Base-by-base conservation (phyloP, 148 eudicot genomes). In the Hydrangea macrophylla region DNA sequence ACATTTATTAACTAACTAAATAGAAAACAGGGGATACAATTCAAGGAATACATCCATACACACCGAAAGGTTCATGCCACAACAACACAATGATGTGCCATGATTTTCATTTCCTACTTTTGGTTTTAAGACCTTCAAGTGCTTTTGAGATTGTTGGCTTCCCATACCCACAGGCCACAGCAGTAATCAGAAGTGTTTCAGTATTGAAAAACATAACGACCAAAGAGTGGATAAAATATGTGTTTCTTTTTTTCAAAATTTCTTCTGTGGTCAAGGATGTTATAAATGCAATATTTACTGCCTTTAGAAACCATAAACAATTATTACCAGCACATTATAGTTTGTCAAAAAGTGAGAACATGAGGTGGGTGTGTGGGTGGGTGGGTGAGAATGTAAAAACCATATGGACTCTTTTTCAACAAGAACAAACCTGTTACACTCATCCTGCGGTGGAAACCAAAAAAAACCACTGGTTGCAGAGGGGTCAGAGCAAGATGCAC, bases 401-500 rank as follows among this genome's bases (percentile, higher is more conserved):
- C 17, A 35, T 7, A 48, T 23, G 20, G 30, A 51, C 12, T 23
- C 28, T 22, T 7, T 24, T 33, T 25, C 30, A 17, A 26, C 3
- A 58, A 44, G 26, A 72, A 75, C 61, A 62, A 72, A 94, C 99
- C 99, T 90, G 99, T 94, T 25, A 94, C 99, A 75, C 99, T 94
- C 99, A 94, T 88, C 84, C 90, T 81, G 57, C 80, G 81, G 53
- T 91, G 99, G 78, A 90, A 94, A 70, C 99, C 96, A 80, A 94
- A 94, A 83, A 94, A 94, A 5, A 91, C 99, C 33, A 94, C 86
- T 70, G 97, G 97, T 73, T 86, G 97, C 63, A 94, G 97, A 76
- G 99, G 92, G 73, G 99, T 94, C 75, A 94, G 68, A 33, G 99
- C 99, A 58, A 94, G 86, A 88, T 94, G 92, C 74, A 94, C 99